Conservation (phyloP, 2,329 filamentous ascomycete species). For the Pseudofabraea citricarpa region DNA sequence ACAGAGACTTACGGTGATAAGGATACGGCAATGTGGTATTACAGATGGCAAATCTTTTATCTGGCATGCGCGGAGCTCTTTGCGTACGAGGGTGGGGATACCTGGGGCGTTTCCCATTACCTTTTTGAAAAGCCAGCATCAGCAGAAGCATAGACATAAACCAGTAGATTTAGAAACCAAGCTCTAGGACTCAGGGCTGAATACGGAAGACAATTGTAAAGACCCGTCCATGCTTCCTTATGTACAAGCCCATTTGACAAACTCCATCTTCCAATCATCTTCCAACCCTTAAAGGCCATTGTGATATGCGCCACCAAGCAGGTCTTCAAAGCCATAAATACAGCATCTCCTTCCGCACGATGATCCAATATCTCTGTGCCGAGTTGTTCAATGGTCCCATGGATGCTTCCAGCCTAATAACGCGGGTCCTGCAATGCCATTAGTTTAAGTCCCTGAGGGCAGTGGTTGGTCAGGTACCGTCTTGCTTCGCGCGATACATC, state of each 20-base stretch:
- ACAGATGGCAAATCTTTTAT: slow-evolving; percentile 69
- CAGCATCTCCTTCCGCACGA: no score
- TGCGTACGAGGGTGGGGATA: slow-evolving; percentile 59
- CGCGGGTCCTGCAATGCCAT: slow-evolving; percentile 51
- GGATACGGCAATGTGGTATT: slow-evolving; percentile 57
- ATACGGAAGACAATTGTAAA: no score
- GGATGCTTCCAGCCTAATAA: slow-evolving; percentile 93
- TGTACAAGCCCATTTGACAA: slow-evolving; percentile 9
- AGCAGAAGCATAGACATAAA: no score
- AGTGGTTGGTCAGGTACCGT: slow-evolving; percentile 49
- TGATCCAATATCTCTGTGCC: no score
- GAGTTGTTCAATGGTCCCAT: slow-evolving; percentile 75
- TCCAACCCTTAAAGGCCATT: no score
- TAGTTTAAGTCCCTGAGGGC: slow-evolving; percentile 8
- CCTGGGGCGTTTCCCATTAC: slow-evolving; percentile 64
- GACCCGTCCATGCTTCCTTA: slow-evolving; percentile 5
- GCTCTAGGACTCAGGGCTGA: no score
- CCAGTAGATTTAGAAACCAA: no score
- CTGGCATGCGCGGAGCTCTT: slow-evolving; percentile 66
- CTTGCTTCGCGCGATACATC: slow-evolving; percentile 95
- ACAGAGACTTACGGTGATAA: slow-evolving; percentile 60
- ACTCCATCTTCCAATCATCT: slow-evolving; percentile 4
- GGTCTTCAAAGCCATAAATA: no score
- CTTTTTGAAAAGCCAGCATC: slow-evolving; percentile 53
- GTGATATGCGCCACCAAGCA: no score